Base-by-base conservation (phyloP, 345 rosid genomes). In the Melastoma malabathricum region DNA sequence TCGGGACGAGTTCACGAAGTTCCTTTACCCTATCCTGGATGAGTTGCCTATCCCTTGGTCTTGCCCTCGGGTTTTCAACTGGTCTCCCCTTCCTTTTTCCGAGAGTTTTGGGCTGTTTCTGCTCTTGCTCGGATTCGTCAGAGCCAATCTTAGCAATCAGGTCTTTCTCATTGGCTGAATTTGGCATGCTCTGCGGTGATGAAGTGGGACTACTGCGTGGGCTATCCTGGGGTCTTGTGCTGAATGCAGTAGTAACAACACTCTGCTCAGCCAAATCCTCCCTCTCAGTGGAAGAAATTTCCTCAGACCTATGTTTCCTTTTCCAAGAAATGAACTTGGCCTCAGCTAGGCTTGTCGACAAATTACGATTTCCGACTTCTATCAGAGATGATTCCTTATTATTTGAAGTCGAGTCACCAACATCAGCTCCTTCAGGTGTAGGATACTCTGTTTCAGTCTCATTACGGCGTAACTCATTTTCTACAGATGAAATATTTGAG, bases 11-110 rank as follows among this genome's bases (percentile, higher is more conserved):
- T 59, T 84, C 98, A 59, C 98, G 72, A 60, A 92, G 77, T 77
- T 92, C 96, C 77, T 92, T 92, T 38, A 92, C 78, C 47, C 96
- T 81, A 77, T 92, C 98, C 58, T 92, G 98, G 69, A 92, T 92
- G 61, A 86, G 74, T 64, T 92, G 98, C 49, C 98, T 79, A 65
- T 92, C 98, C 73, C 96, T 84, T 55, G 98, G 98, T 48, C 98
- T 76, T 54, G 98, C 94, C 69, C 93, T 79, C 63, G 69, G 72
- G 61, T 68, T 86, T 75, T 92, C 98, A 62, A 87, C 93, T 47
- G 89, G 84, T 68, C 74, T 87, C 48, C 87, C 77, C 72, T 86
- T 82, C 76, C 73, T 86, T 66, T 71, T 86, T 59, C 62, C 7
- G 1, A 3, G 4, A 31, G 38, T 31, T 31, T 59, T 71, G 23